These are phyloP conservation scores for Nemania serpens DNA, from an alignment of 2,329 filamentous ascomycete genomes.

Conservation along the genomic window DNA sequence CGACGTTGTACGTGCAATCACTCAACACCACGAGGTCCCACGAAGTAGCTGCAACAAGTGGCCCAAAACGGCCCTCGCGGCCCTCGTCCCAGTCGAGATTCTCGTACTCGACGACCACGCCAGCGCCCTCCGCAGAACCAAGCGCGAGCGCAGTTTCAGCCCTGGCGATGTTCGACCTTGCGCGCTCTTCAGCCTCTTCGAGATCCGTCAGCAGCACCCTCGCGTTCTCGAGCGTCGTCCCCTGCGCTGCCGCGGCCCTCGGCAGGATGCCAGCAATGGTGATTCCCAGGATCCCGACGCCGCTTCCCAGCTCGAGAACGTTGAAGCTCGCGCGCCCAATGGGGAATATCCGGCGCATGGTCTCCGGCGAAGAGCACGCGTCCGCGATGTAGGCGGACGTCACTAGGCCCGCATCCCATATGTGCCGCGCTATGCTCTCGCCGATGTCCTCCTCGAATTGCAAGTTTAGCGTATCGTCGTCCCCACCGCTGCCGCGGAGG, in stretches of 20 bases:
- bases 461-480: slow-evolving; percentile 40
- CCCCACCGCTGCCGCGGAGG: not conserved
- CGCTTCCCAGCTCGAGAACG: slow-evolving; percentile 61
- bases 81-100: slow-evolving; percentile 63
- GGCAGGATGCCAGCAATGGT: slow-evolving; percentile 49
- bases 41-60: slow-evolving; percentile 42
- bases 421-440: slow-evolving; percentile 63
- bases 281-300: slow-evolving; percentile 60
- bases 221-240: slow-evolving; percentile 14
- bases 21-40: slow-evolving; percentile 63
- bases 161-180: slow-evolving; percentile 52
- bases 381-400: slow-evolving; percentile 46
- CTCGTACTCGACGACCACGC: slow-evolving; percentile 51
- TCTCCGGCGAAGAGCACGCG: slow-evolving; percentile 20
- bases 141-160: slow-evolving; percentile 14
- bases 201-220: slow-evolving; percentile 60
- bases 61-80: slow-evolving; percentile 50
- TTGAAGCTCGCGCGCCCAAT: slow-evolving; percentile 42
- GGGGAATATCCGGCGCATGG: slow-evolving; percentile 23
- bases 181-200: slow-evolving; percentile 56
- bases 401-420: slow-evolving; percentile 63
- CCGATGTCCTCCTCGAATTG: slow-evolving; percentile 61
- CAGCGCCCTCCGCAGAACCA: not conserved
- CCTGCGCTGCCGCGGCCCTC: slow-evolving; percentile 29
- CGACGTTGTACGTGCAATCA: slow-evolving; percentile 66